phyloP scores from a whole-genome alignment of 768 basidiomycete species.

The Auricularia heimuer region DNA sequence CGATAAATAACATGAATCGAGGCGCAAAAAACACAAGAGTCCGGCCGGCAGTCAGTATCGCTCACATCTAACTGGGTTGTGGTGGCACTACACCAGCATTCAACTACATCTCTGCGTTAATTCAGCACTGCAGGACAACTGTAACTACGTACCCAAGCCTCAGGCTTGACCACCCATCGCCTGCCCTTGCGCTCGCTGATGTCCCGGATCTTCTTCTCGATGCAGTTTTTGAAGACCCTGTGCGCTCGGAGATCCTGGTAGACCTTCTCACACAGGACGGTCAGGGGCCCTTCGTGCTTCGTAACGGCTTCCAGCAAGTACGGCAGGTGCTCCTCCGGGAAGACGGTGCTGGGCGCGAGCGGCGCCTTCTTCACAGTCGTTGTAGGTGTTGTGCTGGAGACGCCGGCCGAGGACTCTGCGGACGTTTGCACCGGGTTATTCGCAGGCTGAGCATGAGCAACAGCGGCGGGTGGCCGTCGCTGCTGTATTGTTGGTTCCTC shows the following conservation, averaged over 20 bases:
- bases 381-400: slow-evolving; percentile 11
- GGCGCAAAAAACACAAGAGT: too few relatives aligned
- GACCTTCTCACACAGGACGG: slow-evolving; percentile 61
- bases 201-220: slow-evolving; percentile 34
- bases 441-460: slow-evolving; percentile 2
- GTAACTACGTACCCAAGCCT: slow-evolving; percentile 6
- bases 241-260: slow-evolving; percentile 58
- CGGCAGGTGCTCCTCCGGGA: slow-evolving; percentile 58
- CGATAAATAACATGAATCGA: too few relatives aligned
- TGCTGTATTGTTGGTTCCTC: slow-evolving; percentile 29
- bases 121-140: not conserved
- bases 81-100: too few relatives aligned
- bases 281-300: slow-evolving; percentile 47
- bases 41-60: too few relatives aligned
- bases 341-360: slow-evolving; percentile 39
- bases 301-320: slow-evolving; percentile 55
- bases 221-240: slow-evolving; percentile 63
- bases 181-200: slow-evolving; percentile 21
- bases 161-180: slow-evolving; percentile 57
- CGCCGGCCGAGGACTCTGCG: slow-evolving; percentile 6
- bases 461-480: slow-evolving; percentile 15
- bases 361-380: slow-evolving; percentile 16
- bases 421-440: slow-evolving; percentile 1
- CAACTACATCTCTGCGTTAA: too few relatives aligned
- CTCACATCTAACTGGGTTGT: too few relatives aligned